Base-by-base conservation (phyloP, 192 early-diverging fungal genomes). In the Coemansia biformis region DNA sequence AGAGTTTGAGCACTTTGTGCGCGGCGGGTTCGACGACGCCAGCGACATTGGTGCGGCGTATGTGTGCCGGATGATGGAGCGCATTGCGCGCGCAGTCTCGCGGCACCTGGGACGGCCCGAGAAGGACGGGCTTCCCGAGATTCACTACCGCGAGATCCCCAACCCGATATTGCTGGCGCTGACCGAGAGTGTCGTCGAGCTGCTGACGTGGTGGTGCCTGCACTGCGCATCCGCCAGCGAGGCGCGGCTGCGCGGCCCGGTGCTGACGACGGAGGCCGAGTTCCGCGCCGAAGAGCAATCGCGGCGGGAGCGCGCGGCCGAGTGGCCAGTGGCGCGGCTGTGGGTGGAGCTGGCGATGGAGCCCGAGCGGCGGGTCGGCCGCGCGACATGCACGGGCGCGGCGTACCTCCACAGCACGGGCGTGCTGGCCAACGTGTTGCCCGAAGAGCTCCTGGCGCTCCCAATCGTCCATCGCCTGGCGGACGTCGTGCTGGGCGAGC, bases 401-500 rank as follows among this genome's bases (percentile, higher is more conserved):
- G 46, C 57, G n/a, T 61, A 51, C 31, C 57, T 74, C 21, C 71
- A 74, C 33, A 56, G 54, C 43, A 74, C 71, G 4, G 71, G 64
- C 26, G 54, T 74, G 19, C 44, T 74, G 39, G 71, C 64, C 26
- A 74, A 74, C 28, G 59, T 74, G 35, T 37, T 75, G 46, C 67
- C 42, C 28, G 78, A 58, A 54, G 78, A 69, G 51, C 55, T 76
- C 29, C 54, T 68, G 46, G 57, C 63, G 61, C 85, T 74, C 43
- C 71, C 71, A 5, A 55, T 54, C 19, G 59, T 74, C 42, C 68
- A 78, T 18, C 79, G 81, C 42, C 82, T 83, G 38, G 57, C 79
- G 10, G 77, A 78, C 43, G 81, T 86, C 29, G 73, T 74, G 13
- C 51, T 63, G 52, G 7, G 85, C 3, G 62, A 81, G 47, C 83